Percentiles rank a stretch among this genome's conserved stretches.
Conservation (phyloP, 768 basidiomycete species). For the Leccinellum rugosiceps region DNA sequence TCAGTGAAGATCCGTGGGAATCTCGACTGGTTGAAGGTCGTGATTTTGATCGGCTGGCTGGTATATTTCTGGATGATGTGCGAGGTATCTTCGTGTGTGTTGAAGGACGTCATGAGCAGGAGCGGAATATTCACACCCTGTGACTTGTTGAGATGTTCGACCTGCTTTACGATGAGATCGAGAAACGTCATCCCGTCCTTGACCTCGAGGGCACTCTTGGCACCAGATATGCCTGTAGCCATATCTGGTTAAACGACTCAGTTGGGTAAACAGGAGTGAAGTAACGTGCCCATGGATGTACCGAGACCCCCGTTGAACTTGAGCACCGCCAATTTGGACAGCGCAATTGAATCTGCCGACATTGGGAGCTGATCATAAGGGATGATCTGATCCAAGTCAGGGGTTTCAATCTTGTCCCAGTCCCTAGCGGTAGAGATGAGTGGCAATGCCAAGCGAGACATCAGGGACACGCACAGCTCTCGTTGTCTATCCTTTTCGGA, state of each 20-base stretch:
- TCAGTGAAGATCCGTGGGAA: constrained; percentile 94
- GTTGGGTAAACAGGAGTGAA: background rate
- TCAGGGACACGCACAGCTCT: constrained; percentile 64
- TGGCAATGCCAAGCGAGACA: constrained; percentile 4
- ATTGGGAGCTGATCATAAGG: constrained; percentile 72
- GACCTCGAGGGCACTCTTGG: constrained; percentile 93
- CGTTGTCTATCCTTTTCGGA: constrained; percentile 81
- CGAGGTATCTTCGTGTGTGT: constrained; percentile 94
- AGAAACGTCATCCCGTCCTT: constrained; percentile 98
- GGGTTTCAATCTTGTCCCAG: constrained; percentile 88
- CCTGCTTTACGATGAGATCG: constrained; percentile 90
- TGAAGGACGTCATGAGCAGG: constrained; percentile 98
- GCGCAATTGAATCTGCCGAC: constrained; percentile 54
- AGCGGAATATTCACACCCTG: constrained; percentile 89
- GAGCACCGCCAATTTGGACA: constrained; percentile 93
- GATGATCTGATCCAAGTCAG: constrained; percentile 81
- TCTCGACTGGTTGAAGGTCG: constrained; percentile 89
- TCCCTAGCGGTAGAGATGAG: constrained; percentile 46
- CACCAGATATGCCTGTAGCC: constrained; percentile 67
- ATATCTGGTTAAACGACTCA: constrained; percentile 1
- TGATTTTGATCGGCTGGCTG: constrained; percentile 91
- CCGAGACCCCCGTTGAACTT: constrained; percentile 95
- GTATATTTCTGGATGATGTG: constrained; percentile 97
- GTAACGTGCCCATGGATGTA: constrained; percentile 76
- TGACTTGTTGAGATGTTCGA: constrained; percentile 90